phyloP scores from a whole-genome alignment of 768 basidiomycete species.

The Neoboletus magnificus region DNA sequence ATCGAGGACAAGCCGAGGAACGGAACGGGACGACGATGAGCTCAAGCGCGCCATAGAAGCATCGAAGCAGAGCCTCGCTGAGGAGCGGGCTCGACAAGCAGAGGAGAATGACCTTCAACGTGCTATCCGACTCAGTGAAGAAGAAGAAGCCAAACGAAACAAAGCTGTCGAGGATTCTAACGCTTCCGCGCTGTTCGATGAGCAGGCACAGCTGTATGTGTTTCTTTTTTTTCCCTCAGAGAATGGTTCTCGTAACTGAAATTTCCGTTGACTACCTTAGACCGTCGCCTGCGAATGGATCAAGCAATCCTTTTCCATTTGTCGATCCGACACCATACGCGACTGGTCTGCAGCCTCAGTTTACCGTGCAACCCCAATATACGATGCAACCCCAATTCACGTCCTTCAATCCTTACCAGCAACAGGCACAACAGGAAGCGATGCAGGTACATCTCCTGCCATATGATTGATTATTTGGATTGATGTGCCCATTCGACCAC shows the following conservation, averaged over 20 bases:
- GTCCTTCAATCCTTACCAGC: slow-evolving; percentile 91
- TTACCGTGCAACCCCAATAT: slow-evolving; percentile 74
- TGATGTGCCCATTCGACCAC: slow-evolving; percentile 5
- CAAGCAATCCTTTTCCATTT: slow-evolving; percentile 57
- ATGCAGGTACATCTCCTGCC: slow-evolving; percentile 46
- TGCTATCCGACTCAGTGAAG: slow-evolving; percentile 83
- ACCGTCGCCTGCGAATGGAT: slow-evolving; percentile 29
- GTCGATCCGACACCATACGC: slow-evolving; percentile 60
- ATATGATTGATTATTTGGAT: neutral
- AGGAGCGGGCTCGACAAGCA: slow-evolving; percentile 57
- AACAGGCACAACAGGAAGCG: slow-evolving; percentile 88
- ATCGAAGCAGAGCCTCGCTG: slow-evolving; percentile 70
- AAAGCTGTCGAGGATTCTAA: slow-evolving; percentile 73
- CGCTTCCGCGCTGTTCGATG: slow-evolving; percentile 78
- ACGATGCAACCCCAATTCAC: slow-evolving; percentile 81
- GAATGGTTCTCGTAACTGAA: slow-evolving; percentile 3
- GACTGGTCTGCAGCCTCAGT: slow-evolving; percentile 65
- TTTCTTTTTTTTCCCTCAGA: neutral
- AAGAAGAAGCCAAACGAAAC: slow-evolving; percentile 81
- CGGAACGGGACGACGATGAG: slow-evolving; percentile 76
- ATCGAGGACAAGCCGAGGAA: slow-evolving; percentile 13
- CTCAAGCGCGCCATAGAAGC: slow-evolving; percentile 84
- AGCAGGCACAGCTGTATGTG: slow-evolving; percentile 73
- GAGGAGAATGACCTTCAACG: slow-evolving; percentile 83
- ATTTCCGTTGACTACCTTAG: slow-evolving; percentile 17